Percentiles rank a stretch among this genome's conserved stretches.
phyloP scores from a whole-genome alignment of 257 asterid species.

The Petunia axillaris region DNA sequence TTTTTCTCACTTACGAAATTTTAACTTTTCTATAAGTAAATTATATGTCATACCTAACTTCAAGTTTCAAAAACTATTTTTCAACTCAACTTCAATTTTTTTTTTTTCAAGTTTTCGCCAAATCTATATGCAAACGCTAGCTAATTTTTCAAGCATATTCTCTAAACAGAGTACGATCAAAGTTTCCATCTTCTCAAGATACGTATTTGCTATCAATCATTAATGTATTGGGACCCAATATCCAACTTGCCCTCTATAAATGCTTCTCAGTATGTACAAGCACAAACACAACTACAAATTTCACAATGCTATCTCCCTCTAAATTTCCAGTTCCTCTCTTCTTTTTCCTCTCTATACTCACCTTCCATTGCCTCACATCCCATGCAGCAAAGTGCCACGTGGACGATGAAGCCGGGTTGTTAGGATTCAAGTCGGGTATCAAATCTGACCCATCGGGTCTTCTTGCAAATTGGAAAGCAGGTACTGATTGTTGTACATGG shows the following conservation, averaged over 20 bases:
- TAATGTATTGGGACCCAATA: not conserved
- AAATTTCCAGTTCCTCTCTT: not conserved
- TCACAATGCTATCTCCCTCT: slow-evolving; percentile 12
- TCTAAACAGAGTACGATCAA: not conserved
- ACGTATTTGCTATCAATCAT: not conserved
- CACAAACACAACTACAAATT: not conserved
- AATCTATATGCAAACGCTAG: too few relatives aligned
- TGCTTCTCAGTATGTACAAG: not conserved
- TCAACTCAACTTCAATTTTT: too few relatives aligned
- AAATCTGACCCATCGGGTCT: slow-evolving; percentile 31
- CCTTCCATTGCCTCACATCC: not conserved
- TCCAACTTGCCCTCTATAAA: not conserved
- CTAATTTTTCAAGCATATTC: not conserved
- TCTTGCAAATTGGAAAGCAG: slow-evolving; percentile 25
- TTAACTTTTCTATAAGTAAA: too few relatives aligned
- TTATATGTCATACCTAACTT: too few relatives aligned
- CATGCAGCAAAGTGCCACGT: slow-evolving; percentile 22
- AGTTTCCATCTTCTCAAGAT: not conserved
- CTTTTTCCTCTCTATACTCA: slow-evolving; percentile 15
- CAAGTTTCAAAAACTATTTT: too few relatives aligned
- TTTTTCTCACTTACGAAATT: too few relatives aligned
- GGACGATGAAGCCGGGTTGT: slow-evolving; percentile 23
- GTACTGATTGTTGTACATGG: slow-evolving; percentile 30
- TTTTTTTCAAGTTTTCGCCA: too few relatives aligned
- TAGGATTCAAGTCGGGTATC: slow-evolving; percentile 34